Evolutionary conservation across 257 asterid species (phyloP), one percentile per base, ranked within the genome.

Genomic region (Eustoma russellianum): DNA sequence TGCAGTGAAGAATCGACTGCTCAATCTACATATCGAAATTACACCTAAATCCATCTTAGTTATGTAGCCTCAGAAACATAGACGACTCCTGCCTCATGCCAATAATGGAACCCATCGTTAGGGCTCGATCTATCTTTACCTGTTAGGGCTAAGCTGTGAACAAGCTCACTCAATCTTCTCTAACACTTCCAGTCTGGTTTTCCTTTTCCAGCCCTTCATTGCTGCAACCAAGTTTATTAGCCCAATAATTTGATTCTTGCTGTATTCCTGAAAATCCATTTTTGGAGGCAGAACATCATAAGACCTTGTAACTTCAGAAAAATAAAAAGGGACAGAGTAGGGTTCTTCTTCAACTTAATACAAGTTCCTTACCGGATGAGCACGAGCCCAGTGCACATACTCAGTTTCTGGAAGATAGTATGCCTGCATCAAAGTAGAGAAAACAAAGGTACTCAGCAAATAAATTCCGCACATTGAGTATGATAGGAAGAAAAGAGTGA

Each of bases 331-430:
- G 51, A 5, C n/a, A 30, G 28, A 9, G 19, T 6, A 24, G 13
- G 41, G 41, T 52, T 24, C 30, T 24, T 24, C 30, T 24, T 24
- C 30, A 2, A 2, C 30, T 24, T 24, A 24, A 24, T 24, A 24
- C 30, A 24, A 24, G 30, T 24, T 24, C 52, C 68, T 13, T 88
- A 92, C 99, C 68, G 93, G 97, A 73, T 92, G 99, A 66, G 82
- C 82, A 5, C 94, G 95, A 3, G 99, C 83, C 95, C 95, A 88
- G 65, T 88, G 99, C 30, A 85, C 88, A 62, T 77, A 92, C 64
- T 92, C 99, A 9, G 99, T 92, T 78, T 92, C 99, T 57, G 97
- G 99, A 70, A 92, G 97, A 70, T 88, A 92, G 79, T 81, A 92
- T 33, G 99, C 99, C 99, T 88, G 91, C 30, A 60, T 19, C 43